Percentiles rank a stretch among this genome's conserved stretches.
These are phyloP conservation scores for Byssoonygena ceratinophila DNA, from an alignment of 2,329 filamentous ascomycete species.

Conservation along the genomic window DNA sequence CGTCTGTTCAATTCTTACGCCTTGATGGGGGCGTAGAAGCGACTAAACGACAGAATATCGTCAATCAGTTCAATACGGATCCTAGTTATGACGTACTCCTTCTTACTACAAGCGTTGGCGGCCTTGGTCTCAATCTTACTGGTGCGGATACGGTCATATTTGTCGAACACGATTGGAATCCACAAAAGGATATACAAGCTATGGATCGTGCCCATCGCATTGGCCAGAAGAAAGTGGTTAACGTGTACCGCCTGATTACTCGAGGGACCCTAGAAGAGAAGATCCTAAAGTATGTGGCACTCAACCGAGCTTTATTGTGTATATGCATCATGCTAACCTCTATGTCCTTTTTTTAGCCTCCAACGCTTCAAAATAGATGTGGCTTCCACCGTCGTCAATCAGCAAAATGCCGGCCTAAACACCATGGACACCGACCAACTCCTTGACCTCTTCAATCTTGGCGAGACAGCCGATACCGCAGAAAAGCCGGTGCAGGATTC, in stretches of 20 bases:
- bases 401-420: constrained; percentile 87
- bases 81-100: constrained; percentile 91
- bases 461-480: constrained; percentile 51
- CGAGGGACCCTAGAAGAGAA: constrained; percentile 95
- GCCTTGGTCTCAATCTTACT: constrained; percentile 85
- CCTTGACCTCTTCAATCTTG: constrained; percentile 86
- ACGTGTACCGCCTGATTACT: constrained; percentile 94
- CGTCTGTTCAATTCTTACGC: constrained; percentile 84
- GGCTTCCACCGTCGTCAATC: constrained; percentile 94
- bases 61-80: constrained; percentile 97
- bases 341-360: constrained; percentile 45
- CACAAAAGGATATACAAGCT: constrained; percentile 94
- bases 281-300: constrained; percentile 60
- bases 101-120: constrained; percentile 88
- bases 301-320: not conserved
- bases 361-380: constrained; percentile 99
- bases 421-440: constrained; percentile 99
- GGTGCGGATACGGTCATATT: constrained; percentile 98
- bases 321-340: not conserved
- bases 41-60: constrained; percentile 88
- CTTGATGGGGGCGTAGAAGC: constrained; percentile 89
- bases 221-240: constrained; percentile 98
- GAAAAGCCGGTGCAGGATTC: constrained; percentile 57
- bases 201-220: constrained; percentile 99
- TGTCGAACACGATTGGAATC: constrained; percentile 99